Conservation (phyloP, 768 basidiomycete species). For the Lactarius hatsudake region DNA sequence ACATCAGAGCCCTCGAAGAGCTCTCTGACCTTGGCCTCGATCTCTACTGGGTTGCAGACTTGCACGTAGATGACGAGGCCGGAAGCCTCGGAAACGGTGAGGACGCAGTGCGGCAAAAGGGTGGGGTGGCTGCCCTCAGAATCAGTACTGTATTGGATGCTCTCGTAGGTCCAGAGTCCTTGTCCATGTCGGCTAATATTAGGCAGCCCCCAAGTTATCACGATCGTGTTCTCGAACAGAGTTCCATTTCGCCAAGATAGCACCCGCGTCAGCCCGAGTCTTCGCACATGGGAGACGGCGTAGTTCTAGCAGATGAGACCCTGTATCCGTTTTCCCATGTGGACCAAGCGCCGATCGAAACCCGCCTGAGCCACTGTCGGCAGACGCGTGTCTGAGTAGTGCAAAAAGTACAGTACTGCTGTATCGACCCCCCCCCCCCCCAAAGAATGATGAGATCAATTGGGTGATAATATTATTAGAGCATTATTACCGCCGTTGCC, state of each 20-base stretch:
- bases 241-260: constrained; percentile 7
- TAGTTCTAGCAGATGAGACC: background rate
- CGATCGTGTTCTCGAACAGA: background rate
- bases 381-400: background rate
- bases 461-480: background rate
- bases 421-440: background rate
- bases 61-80: constrained; percentile 50
- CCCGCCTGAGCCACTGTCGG: background rate
- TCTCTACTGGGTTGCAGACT: constrained; percentile 14
- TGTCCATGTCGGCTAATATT: background rate
- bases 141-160: constrained; percentile 28
- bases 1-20: constrained; percentile 32
- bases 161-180: background rate
- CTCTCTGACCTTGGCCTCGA: constrained; percentile 7
- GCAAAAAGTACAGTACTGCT: background rate
- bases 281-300: background rate
- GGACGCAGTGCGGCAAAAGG: constrained; percentile 44
- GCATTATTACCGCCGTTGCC: background rate
- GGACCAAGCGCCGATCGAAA: constrained; percentile 13
- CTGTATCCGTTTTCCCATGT: background rate
- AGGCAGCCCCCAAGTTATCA: background rate
- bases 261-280: constrained; percentile 8
- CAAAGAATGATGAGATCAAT: constrained; percentile 7
- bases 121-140: constrained; percentile 37
- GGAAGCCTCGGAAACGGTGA: constrained; percentile 45